Percentiles rank a stretch among this genome's conserved stretches.
phyloP scores from a whole-genome alignment of 305 asterid species.

The Fraxinus floribunda region DNA sequence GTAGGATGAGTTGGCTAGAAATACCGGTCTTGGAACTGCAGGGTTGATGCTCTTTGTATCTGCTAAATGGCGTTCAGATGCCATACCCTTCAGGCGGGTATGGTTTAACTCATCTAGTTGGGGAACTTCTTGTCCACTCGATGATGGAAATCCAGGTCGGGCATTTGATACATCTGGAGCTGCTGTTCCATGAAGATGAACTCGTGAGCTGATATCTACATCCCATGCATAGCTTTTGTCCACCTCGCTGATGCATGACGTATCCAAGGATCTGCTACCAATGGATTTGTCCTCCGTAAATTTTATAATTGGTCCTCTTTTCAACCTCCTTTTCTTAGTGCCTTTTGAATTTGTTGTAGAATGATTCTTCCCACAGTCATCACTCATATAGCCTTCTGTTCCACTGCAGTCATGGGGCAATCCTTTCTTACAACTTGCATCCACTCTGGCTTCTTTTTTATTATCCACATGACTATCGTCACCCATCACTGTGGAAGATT shows the following conservation, averaged over 20 bases:
- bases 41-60: conserved; percentile 23
- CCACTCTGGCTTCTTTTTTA: conserved; percentile 18
- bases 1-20: conserved; percentile 26
- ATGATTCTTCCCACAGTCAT: conserved; percentile 18
- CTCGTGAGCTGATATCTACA: conserved; percentile 24
- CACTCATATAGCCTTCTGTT: conserved; percentile 22
- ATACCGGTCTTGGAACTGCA: conserved; percentile 26
- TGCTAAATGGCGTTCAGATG: conserved; percentile 7
- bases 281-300: conserved; percentile 12
- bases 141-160: conserved; percentile 20
- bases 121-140: conserved; percentile 32
- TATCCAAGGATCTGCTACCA: conserved; percentile 17
- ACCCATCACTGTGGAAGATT: conserved; percentile 14
- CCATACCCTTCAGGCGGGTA: conserved; percentile 20
- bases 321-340: conserved; percentile 28
- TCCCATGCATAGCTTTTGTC: conserved; percentile 31
- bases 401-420: conserved; percentile 14
- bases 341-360: conserved; percentile 21
- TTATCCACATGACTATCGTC: conserved; percentile 21
- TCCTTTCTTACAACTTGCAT: conserved; percentile 20
- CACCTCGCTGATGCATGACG: conserved; percentile 17
- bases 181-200: conserved; percentile 24
- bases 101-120: conserved; percentile 44
- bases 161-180: conserved; percentile 30
- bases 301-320: conserved; percentile 17